Evolutionary conservation across 148 eudicot species (phyloP), one percentile per base, ranked within the genome.

Genomic region (Diospyros kaki): DNA sequence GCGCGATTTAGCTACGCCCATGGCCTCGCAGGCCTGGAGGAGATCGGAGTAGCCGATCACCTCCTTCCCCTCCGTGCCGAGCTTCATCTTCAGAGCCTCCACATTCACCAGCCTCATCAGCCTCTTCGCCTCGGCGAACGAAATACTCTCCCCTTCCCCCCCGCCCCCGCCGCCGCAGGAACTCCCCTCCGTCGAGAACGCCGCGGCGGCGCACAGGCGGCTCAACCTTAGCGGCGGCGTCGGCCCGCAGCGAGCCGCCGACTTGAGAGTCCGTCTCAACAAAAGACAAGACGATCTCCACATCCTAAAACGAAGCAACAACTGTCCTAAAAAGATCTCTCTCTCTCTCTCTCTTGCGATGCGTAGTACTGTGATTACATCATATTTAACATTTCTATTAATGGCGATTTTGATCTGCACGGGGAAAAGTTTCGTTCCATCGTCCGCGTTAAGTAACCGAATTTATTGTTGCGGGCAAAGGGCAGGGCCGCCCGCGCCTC

Each of bases 51-150:
- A 94, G 38, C 79, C 68, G 14, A 92, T 90, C 76, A 87, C 87
- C 72, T 94, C 97, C 77, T 89, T 89, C 9, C 81, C 89, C 64
- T 89, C 89, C 67, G 81, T 66, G 10, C 83, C 97, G 50, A 94
- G 81, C 80, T 86, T 92, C 85, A 48, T 83, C 84, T 92, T 94
- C 83, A 94, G 54, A 73, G 84, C 83, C 70, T 88, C 93, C 48
- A 91, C 91, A 75, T 91, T 85, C 85, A 87, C 96, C 81, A 92
- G 77, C 69, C 89, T 87, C 93, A 90, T 86, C 83, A 94, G 74
- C 75, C 83, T 91, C 88, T 82, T 88, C 64, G 86, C 97, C 81
- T 94, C 98, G 61, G 69, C 77, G 13, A 72, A 71, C 75, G 97
- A 78, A 71, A 91, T 85, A 14, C 18, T 18, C 14, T 61, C 79